Evolutionary conservation across 208 protist species (phyloP), one percentile per base, ranked within the genome.

Genomic region (Trypanosoma melophagium): DNA sequence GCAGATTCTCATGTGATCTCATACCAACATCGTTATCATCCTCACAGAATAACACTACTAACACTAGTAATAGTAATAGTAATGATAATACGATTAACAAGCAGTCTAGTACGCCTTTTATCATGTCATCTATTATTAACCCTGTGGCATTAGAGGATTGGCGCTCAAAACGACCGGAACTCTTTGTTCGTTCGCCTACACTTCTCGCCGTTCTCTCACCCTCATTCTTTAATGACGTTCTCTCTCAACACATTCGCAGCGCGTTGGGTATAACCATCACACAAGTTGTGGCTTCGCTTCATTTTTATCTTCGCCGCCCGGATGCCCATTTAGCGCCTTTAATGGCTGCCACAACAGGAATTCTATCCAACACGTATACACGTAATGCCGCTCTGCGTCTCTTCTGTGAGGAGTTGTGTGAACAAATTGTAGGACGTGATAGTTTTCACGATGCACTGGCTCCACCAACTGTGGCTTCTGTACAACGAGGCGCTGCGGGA

Each of bases 381-480:
- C 79, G 86, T 38, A 87, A 83, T 75, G 84, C 80, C 13, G 76
- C 80, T 16, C 38, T 88, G 38, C 77, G 80, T 56, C 76, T 90
- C 52, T 83, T 81, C 57, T 92, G 84, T 68, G 84, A 95, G 61
- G 74, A 67, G 17, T 78, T 95, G 5, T 80, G 76, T 22, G 66
- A 62, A 22, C 80, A 79, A 57, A 77, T 95, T 65, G 60, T 86
- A 51, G 49, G 66, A 35, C 81, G 86, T 17, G 66, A 75, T 24
- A 82, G 81, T 57, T 91, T 89, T 61, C 82, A 80, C 1, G 74
- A 81, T 38, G 82, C 86, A 1, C 78, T 95, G 51, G 86, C 69
- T 13, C 84, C 86, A 51, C 89, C 80, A 5, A 89, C 84, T 8
- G 79, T 89, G 28, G 80, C 81, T 16, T 83, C 78, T 16, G 56